Percentiles rank a stretch among this genome's conserved stretches.
These are phyloP conservation scores for Cryptosporidium canis DNA, from an alignment of 169 alveolate species.

Conservation along the genomic window DNA sequence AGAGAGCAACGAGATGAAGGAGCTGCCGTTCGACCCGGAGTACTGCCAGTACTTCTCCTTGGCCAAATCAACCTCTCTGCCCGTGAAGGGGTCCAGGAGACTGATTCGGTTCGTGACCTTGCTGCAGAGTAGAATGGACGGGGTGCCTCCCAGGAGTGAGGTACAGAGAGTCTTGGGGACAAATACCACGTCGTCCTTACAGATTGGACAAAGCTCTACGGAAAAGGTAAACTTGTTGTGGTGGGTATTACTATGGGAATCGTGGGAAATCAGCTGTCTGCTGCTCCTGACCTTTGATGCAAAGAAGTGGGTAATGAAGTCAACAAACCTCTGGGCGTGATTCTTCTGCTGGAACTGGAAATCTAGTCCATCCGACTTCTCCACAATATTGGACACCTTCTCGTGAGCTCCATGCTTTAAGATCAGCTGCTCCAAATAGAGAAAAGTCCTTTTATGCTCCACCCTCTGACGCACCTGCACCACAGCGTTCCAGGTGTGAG, in stretches of 20 bases:
- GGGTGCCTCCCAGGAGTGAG: constrained; percentile 90
- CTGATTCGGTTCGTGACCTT: constrained; percentile 85
- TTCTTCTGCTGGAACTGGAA: constrained; percentile 92
- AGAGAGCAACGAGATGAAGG: constrained; percentile 14
- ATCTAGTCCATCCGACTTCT: constrained; percentile 96
- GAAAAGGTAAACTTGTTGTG: constrained; percentile 91
- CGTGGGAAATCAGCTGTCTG: constrained; percentile 92
- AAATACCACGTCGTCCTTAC: constrained; percentile 96
- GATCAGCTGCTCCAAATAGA: constrained; percentile 94
- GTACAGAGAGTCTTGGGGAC: constrained; percentile 86
- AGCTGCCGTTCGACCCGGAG: constrained; percentile 71
- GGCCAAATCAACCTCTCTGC: constrained; percentile 84
- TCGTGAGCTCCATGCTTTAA: constrained; percentile 93
- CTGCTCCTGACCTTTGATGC: constrained; percentile 88
- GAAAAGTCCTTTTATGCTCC: constrained; percentile 95
- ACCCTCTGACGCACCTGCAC: constrained; percentile 97
- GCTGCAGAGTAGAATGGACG: constrained; percentile 86
- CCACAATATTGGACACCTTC: constrained; percentile 91
- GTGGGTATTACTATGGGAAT: constrained; percentile 88
- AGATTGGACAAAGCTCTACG: constrained; percentile 94
- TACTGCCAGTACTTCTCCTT: constrained; percentile 86
- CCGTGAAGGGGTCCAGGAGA: constrained; percentile 87
- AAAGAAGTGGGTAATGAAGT: constrained; percentile 86
- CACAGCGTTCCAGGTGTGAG: constrained; percentile 97
- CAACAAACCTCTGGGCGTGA: constrained; percentile 95